Evolutionary conservation across 2,329 filamentous ascomycete genomes (phyloP).

Genomic region (Pseudopithomyces chartarum): DNA sequence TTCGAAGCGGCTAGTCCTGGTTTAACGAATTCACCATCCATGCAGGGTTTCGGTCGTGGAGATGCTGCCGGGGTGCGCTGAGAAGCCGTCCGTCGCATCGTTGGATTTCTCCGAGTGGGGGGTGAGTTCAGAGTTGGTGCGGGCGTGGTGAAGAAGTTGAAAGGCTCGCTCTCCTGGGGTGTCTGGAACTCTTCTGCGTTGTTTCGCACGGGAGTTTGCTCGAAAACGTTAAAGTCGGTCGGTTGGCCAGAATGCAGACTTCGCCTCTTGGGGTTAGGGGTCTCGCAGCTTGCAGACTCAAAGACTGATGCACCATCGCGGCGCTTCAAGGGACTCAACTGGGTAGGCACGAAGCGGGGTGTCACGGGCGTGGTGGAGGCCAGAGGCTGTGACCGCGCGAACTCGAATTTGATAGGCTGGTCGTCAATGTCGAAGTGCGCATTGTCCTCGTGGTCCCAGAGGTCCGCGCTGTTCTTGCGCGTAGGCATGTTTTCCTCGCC

Average conservation of each 20-base stretch:
- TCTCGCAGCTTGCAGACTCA: slow-evolving; percentile 77
- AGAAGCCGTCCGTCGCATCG: slow-evolving; percentile 82
- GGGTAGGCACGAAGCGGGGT: slow-evolving; percentile 57
- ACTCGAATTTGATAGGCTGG: slow-evolving; percentile 55
- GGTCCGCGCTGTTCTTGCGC: slow-evolving; percentile 37
- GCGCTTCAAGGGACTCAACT: slow-evolving; percentile 86
- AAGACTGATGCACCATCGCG: slow-evolving; percentile 89
- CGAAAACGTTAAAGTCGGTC: slow-evolving; percentile 77
- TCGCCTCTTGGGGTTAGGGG: slow-evolving; percentile 87
- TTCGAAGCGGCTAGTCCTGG: slow-evolving; percentile 60
- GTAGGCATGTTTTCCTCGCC: slow-evolving; percentile 52
- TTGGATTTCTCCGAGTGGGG: slow-evolving; percentile 61
- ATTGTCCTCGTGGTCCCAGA: slow-evolving; percentile 45
- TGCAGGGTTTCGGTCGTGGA: slow-evolving; percentile 43
- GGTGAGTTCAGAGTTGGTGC: slow-evolving; percentile 35
- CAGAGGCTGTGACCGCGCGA: slow-evolving; percentile 49
- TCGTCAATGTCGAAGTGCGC: slow-evolving; percentile 50
- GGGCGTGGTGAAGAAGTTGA: slow-evolving; percentile 44
- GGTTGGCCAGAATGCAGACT: slow-evolving; percentile 79
- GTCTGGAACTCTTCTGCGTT: slow-evolving; percentile 29
- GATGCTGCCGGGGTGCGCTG: slow-evolving; percentile 68
- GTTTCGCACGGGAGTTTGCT: slow-evolving; percentile 51
- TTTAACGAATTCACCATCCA: slow-evolving; percentile 57
- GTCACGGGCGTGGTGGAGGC: slow-evolving; percentile 55
- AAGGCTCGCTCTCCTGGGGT: slow-evolving; percentile 29